Conservation (phyloP, 257 asterid species). For the Solanum pinnatisectum region DNA sequence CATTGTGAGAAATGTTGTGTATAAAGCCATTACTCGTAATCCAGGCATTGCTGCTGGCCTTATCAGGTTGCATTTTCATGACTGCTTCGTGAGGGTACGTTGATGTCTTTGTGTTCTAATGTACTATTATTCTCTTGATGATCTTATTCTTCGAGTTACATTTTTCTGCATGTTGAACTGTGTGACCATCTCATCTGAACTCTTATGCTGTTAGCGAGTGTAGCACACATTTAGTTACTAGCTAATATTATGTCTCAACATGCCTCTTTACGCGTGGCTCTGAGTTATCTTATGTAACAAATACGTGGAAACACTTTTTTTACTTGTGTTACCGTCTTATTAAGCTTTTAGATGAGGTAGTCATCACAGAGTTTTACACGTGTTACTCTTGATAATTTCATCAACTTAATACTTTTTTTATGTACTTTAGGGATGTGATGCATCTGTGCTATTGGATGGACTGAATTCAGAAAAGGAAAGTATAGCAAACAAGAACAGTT, state of each 20-base stretch:
- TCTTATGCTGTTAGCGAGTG: background rate
- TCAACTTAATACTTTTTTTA: background rate
- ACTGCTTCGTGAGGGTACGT: conserved; percentile 62
- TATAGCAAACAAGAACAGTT: conserved; percentile 30
- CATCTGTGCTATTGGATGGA: conserved; percentile 39
- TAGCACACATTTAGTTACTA: background rate
- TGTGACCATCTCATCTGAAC: background rate
- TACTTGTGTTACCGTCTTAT: background rate
- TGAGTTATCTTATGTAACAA: background rate
- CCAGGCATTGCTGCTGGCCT: conserved; percentile 66
- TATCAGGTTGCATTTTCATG: conserved; percentile 60
- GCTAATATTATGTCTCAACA: background rate
- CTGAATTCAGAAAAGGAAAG: conserved; percentile 30
- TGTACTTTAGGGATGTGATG: conserved; percentile 47
- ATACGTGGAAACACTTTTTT: background rate
- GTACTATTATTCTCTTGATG: background rate
- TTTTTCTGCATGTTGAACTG: background rate
- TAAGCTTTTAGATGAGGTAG: background rate
- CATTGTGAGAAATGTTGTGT: conserved; percentile 35
- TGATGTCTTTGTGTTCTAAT: background rate
- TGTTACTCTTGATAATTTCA: background rate
- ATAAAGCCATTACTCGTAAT: conserved; percentile 22
- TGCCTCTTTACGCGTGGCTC: background rate
- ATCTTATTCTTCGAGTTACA: background rate
- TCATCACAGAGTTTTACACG: background rate